Percentiles rank a stretch among this genome's conserved stretches.
Evolutionary conservation across 2,329 filamentous ascomycete species (phyloP).

Genomic region (Cytospora paraplurivora): DNA sequence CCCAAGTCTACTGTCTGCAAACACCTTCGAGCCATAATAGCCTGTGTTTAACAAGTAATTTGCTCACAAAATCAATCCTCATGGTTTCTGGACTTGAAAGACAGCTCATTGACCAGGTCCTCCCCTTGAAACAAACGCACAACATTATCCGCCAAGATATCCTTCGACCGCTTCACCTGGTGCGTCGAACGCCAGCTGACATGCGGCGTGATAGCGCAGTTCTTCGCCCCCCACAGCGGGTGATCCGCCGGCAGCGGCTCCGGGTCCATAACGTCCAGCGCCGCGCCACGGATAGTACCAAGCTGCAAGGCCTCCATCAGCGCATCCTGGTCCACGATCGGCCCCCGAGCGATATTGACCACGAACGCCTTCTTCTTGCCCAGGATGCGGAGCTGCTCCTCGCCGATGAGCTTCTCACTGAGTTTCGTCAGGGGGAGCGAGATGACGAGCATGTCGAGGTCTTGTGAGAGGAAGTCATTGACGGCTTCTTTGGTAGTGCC

Average conservation of each 20-base stretch:
- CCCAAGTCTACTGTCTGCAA: not conserved
- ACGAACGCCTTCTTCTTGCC: constrained; percentile 54
- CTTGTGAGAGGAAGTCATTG: constrained; percentile 45
- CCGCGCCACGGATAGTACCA: constrained; percentile 54
- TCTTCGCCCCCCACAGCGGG: constrained; percentile 65
- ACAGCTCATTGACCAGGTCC: constrained; percentile 33
- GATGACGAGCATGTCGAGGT: constrained; percentile 47
- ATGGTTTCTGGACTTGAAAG: constrained; percentile 12
- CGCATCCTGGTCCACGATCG: constrained; percentile 45
- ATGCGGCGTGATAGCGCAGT: constrained; percentile 58
- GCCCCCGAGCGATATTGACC: constrained; percentile 64
- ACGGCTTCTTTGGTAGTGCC: constrained; percentile 38
- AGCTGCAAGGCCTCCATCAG: constrained; percentile 56
- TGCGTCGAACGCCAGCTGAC: constrained; percentile 37
- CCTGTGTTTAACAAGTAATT: not conserved
- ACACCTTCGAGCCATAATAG: not conserved
- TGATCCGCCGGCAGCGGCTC: constrained; percentile 68
- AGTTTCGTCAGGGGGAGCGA: constrained; percentile 42
- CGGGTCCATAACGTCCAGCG: constrained; percentile 71
- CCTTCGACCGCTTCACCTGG: constrained; percentile 32
- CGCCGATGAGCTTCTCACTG: constrained; percentile 47
- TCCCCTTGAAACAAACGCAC: constrained; percentile 34
- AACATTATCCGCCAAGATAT: constrained; percentile 36
- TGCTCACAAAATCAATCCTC: not conserved
- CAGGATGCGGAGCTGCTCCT: constrained; percentile 44